phyloP scores from a whole-genome alignment of 441 rosid species.

The Caryocar brasiliense region DNA sequence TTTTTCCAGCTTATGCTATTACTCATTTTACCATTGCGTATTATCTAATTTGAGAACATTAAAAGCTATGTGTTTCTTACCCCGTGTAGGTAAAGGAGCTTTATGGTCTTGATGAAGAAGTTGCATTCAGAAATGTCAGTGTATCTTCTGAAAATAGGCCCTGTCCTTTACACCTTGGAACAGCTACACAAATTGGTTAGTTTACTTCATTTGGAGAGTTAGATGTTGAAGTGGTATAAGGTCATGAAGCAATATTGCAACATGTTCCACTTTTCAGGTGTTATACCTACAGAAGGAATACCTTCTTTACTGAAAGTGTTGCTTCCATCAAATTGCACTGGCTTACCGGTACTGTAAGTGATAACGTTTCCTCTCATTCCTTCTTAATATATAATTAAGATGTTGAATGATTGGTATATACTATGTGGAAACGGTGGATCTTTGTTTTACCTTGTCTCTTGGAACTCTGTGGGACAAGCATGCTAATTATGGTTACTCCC shows the following conservation, averaged over 20 bases:
- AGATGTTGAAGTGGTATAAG: constrained; percentile 6
- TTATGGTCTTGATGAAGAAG: constrained; percentile 73
- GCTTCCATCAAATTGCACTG: constrained; percentile 80
- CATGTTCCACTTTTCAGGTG: constrained; percentile 40
- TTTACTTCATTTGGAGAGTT: constrained; percentile 11
- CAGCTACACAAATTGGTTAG: constrained; percentile 94
- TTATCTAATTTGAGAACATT: constrained; percentile 1
- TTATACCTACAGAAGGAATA: constrained; percentile 90
- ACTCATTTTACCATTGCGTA: neutral
- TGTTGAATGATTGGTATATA: too few relatives aligned
- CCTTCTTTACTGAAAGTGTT: constrained; percentile 90
- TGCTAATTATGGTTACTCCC: too few relatives aligned
- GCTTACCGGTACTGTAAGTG: constrained; percentile 74
- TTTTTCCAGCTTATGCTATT: neutral
- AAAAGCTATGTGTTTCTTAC: neutral
- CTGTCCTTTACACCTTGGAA: constrained; percentile 74
- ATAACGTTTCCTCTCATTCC: neutral
- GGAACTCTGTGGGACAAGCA: too few relatives aligned
- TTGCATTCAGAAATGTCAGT: constrained; percentile 67
- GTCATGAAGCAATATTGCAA: neutral
- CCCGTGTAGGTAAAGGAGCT: constrained; percentile 71
- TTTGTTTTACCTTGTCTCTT: too few relatives aligned
- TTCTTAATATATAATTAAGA: too few relatives aligned
- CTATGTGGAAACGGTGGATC: too few relatives aligned
- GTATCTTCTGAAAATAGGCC: constrained; percentile 78